Evolutionary conservation across 75 land plant genomes (phyloP).

Genomic region (Pinus albicaulis): DNA sequence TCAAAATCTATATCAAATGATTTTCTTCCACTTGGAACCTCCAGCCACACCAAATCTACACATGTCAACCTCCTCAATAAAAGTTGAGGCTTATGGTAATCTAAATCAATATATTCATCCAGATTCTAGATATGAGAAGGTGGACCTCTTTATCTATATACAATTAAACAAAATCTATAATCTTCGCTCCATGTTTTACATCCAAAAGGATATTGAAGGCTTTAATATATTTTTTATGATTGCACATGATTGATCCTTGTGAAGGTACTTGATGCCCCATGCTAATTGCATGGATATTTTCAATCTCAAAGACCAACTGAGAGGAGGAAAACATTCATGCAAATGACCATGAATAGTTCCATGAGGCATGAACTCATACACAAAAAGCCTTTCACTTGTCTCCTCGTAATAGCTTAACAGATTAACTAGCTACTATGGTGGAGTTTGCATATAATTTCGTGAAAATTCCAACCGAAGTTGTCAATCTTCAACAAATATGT

Average conservation of each 20-base stretch:
- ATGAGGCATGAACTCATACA: constrained; percentile 57
- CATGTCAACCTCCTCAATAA: constrained; percentile 42
- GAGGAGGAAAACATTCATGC: constrained; percentile 38
- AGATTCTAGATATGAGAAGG: constrained; percentile 10
- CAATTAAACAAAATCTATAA: constrained; percentile 52
- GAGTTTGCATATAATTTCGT: too few species aligned
- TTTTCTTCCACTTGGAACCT: constrained; percentile 69
- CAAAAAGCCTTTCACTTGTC: constrained; percentile 50
- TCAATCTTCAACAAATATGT: too few species aligned
- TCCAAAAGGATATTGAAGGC: constrained; percentile 61
- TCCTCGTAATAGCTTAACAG: constrained; percentile 66
- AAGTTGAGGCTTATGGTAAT: constrained; percentile 16
- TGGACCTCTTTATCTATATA: constrained; percentile 26
- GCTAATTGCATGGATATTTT: constrained; percentile 53
- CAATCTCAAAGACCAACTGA: constrained; percentile 45
- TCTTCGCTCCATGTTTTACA: constrained; percentile 47
- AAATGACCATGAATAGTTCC: constrained; percentile 59
- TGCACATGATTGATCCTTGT: constrained; percentile 42
- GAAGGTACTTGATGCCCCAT: constrained; percentile 56
- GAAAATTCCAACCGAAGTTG: too few species aligned
- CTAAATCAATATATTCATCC: constrained; percentile 16
- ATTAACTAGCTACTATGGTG: too few species aligned
- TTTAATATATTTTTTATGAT: constrained; percentile 52
- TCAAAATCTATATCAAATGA: constrained; percentile 42
- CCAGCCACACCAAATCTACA: constrained; percentile 64